phyloP scores from a whole-genome alignment of 2,329 filamentous ascomycete species.

The Sclerotinia minor region DNA sequence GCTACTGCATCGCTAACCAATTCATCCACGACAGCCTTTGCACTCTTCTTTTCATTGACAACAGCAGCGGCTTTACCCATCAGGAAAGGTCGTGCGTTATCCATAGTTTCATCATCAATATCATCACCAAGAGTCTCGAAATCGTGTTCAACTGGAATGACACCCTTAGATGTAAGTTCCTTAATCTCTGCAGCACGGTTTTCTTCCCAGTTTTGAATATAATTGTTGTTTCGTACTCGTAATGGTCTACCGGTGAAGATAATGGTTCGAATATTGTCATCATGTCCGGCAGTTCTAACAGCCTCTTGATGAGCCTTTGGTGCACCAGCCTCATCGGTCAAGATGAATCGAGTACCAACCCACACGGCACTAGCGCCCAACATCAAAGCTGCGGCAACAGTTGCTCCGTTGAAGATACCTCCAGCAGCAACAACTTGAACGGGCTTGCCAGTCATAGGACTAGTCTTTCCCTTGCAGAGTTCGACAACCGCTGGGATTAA shows the following conservation, averaged over 20 bases:
- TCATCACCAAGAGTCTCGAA: slow-evolving; percentile 76
- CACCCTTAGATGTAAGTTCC: slow-evolving; percentile 82
- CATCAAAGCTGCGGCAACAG: slow-evolving; percentile 85
- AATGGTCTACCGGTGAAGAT: slow-evolving; percentile 98
- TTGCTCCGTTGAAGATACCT: slow-evolving; percentile 90
- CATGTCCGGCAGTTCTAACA: slow-evolving; percentile 84
- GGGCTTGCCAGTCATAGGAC: slow-evolving; percentile 79
- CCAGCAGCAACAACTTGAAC: slow-evolving; percentile 93
- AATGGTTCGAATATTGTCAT: slow-evolving; percentile 95
- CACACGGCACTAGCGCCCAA: slow-evolving; percentile 91
- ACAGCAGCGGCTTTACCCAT: slow-evolving; percentile 98
- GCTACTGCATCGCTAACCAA: slow-evolving; percentile 80
- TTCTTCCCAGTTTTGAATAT: slow-evolving; percentile 91
- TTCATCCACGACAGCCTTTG: slow-evolving; percentile 92
- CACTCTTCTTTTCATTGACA: slow-evolving; percentile 86
- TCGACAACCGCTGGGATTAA: slow-evolving; percentile 92
- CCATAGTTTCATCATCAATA: slow-evolving; percentile 78
- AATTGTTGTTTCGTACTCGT: slow-evolving; percentile 88
- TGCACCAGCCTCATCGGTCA: slow-evolving; percentile 91
- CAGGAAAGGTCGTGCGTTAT: slow-evolving; percentile 85
- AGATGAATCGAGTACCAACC: slow-evolving; percentile 95
- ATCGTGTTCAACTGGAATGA: slow-evolving; percentile 92
- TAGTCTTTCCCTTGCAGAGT: slow-evolving; percentile 76
- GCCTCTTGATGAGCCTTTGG: slow-evolving; percentile 94
- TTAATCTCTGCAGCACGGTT: slow-evolving; percentile 90